phyloP scores from a whole-genome alignment of 495 filamentous ascomycete genomes.

The Hypoxylon crocopeplum region DNA sequence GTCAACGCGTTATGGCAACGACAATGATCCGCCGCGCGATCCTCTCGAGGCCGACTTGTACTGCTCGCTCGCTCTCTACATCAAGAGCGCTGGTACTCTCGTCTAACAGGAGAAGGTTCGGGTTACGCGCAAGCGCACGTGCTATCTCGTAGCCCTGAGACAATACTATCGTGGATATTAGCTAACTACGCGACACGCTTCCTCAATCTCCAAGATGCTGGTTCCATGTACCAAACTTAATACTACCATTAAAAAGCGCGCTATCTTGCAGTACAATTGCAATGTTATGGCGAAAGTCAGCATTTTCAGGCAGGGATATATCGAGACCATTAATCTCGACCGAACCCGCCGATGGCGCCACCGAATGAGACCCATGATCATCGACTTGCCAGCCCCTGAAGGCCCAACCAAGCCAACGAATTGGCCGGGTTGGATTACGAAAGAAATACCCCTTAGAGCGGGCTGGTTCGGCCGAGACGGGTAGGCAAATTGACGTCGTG shows the following conservation, averaged over 20 bases:
- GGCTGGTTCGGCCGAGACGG: conserved; percentile 54
- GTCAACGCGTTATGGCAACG: conserved; percentile 77
- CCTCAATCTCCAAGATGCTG: conserved; percentile 56
- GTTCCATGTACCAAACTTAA: conserved; percentile 57
- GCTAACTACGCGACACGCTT: conserved; percentile 43
- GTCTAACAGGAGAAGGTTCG: conserved; percentile 76
- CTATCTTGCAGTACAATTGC: conserved; percentile 60
- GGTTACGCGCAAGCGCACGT: conserved; percentile 69
- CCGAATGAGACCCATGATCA: conserved; percentile 55
- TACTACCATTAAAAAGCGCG: conserved; percentile 57
- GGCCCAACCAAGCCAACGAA: conserved; percentile 66
- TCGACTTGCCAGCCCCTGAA: conserved; percentile 65
- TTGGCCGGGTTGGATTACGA: conserved; percentile 63
- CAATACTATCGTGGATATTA: conserved; percentile 52
- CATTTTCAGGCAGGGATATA: conserved; percentile 51
- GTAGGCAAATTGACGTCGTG: conserved; percentile 66
- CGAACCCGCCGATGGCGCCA: conserved; percentile 51
- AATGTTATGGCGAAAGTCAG: conserved; percentile 55
- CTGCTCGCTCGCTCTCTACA: conserved; percentile 50
- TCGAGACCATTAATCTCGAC: conserved; percentile 59
- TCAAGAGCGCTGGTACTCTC: conserved; percentile 74
- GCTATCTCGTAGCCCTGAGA: conserved; percentile 61
- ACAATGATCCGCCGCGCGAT: conserved; percentile 67
- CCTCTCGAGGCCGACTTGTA: conserved; percentile 45
- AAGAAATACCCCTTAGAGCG: conserved; percentile 58